phyloP scores from a whole-genome alignment of 192 early-diverging fungal species.

The Lunasporangiospora selenospora region DNA sequence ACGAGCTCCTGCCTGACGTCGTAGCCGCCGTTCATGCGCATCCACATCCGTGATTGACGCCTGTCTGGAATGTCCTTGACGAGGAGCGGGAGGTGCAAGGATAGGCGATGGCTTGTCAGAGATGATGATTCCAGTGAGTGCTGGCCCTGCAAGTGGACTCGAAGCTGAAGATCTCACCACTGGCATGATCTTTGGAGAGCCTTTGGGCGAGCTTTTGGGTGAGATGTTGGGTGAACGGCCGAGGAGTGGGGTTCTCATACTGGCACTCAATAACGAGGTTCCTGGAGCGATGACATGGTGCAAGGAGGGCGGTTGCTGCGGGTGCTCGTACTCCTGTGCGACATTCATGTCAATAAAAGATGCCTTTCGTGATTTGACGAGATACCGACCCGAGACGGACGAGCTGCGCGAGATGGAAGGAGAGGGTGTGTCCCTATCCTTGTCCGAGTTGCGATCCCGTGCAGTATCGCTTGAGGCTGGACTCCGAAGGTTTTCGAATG shows the following conservation, averaged over 20 bases:
- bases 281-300: conserved; percentile 14
- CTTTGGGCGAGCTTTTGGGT: conserved; percentile 39
- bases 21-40: conserved; percentile 37
- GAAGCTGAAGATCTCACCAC: conserved; percentile 40
- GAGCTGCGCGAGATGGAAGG: conserved; percentile 43
- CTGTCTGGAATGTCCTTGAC: conserved; percentile 29
- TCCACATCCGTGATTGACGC: conserved; percentile 47
- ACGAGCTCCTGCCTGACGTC: conserved; percentile 22
- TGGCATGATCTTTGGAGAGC: conserved; percentile 38
- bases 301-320: too few species aligned
- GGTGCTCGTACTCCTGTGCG: conserved; percentile 20
- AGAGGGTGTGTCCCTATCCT: conserved; percentile 36
- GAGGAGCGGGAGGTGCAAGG: conserved; percentile 7
- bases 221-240: conserved; percentile 46
- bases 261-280: conserved; percentile 21
- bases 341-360: conserved; percentile 44
- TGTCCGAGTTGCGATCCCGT: conserved; percentile 37
- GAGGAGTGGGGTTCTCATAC: conserved; percentile 26
- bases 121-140: conserved; percentile 25
- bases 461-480: conserved; percentile 30
- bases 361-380: conserved; percentile 42
- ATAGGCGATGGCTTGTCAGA: conserved; percentile 28
- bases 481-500: conserved; percentile 41
- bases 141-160: conserved; percentile 42
- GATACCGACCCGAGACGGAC: conserved; percentile 39